Percentiles rank a stretch among this genome's conserved stretches.
Conservation (phyloP, 306 rosid genomes). For the Cucurbita moschata region DNA sequence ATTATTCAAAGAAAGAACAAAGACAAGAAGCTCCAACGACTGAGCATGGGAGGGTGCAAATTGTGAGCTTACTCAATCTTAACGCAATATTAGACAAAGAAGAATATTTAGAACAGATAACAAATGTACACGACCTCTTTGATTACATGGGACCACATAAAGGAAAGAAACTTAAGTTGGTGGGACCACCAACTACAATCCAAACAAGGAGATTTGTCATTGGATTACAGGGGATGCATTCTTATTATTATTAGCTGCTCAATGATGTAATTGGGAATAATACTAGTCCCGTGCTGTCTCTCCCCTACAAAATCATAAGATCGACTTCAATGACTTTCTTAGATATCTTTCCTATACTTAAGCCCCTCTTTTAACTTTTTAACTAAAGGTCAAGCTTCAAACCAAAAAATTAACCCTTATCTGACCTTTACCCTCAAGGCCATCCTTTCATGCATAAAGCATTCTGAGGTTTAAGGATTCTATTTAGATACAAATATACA, state of each 20-base stretch:
- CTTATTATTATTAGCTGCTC: not conserved
- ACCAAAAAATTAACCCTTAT: not conserved
- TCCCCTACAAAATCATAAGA: not conserved
- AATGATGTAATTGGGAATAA: not conserved
- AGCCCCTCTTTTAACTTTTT: not conserved
- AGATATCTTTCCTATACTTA: not conserved
- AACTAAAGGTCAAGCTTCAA: not conserved
- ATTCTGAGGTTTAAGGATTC: not conserved
- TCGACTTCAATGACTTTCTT: not conserved
- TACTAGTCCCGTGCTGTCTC: not conserved
- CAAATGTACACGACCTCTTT: not conserved
- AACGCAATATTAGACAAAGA: not conserved
- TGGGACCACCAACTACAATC: not conserved
- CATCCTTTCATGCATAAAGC: not conserved
- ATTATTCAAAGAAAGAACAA: not conserved
- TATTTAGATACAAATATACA: not conserved
- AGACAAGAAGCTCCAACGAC: not conserved
- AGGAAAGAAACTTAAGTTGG: not conserved
- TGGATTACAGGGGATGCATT: not conserved
- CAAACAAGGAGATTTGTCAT: not conserved
- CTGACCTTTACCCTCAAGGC: not conserved
- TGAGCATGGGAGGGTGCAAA: not conserved
- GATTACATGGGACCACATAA: not conserved
- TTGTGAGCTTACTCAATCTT: not conserved
- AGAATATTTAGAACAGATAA: not conserved